phyloP scores from a whole-genome alignment of 2,329 filamentous ascomycete species.

The Aureobasidium melanogenum region DNA sequence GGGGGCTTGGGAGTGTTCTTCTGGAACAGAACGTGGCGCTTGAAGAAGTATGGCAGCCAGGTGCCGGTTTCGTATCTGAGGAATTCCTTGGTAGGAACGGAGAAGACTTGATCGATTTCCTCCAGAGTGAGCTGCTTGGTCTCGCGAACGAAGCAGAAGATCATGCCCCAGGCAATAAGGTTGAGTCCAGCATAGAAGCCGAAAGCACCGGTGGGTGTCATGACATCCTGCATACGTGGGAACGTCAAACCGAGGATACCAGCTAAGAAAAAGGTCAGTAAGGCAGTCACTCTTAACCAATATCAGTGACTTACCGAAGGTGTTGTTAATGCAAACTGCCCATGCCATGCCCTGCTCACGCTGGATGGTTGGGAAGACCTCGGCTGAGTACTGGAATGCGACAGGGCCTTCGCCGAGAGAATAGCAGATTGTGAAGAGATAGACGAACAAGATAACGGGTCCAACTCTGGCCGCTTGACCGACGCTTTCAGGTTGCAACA shows the following conservation, averaged over 20 bases:
- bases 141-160: conserved; percentile 35
- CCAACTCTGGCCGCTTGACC: conserved; percentile 27
- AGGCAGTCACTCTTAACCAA: not conserved
- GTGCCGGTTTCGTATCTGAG: conserved; percentile 31
- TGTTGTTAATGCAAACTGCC: conserved; percentile 50
- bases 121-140: conserved; percentile 38
- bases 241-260: conserved; percentile 33
- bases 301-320: conserved; percentile 46
- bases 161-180: conserved; percentile 45
- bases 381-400: conserved; percentile 35
- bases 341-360: conserved; percentile 39
- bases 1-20: conserved; percentile 29
- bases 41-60: conserved; percentile 35
- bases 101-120: conserved; percentile 42
- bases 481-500: conserved; percentile 23
- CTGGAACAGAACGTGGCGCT: conserved; percentile 29
- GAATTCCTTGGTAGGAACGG: conserved; percentile 35
- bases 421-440: conserved; percentile 46
- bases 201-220: conserved; percentile 43
- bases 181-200: conserved; percentile 51
- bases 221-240: conserved; percentile 37
- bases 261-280: conserved; percentile 14
- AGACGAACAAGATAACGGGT: conserved; percentile 33
- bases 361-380: conserved; percentile 38
- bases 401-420: conserved; percentile 36